A percentile compares a stretch with the other conserved stretches of the same genome.
Conservation (phyloP, 2,329 filamentous ascomycete species). For the Cladosporium sp. region DNA sequence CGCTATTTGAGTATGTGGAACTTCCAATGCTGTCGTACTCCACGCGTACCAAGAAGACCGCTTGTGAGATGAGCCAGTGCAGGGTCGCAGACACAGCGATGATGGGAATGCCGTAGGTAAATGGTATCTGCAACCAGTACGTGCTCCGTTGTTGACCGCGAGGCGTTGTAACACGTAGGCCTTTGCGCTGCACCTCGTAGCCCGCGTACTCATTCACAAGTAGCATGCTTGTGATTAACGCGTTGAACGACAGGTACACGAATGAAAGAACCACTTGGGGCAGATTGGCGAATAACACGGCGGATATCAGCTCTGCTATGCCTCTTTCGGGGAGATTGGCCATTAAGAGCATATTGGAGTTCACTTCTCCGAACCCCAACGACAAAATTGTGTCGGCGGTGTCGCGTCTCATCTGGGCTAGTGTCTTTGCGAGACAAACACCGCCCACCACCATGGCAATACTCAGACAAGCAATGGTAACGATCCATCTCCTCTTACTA, state of each 20-base stretch:
- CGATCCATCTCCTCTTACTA: background rate
- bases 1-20: background rate
- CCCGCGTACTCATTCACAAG: conserved; percentile 44
- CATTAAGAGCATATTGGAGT: background rate
- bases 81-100: conserved; percentile 28
- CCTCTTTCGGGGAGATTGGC: background rate
- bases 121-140: conserved; percentile 40
- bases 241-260: conserved; percentile 44
- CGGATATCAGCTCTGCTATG: background rate
- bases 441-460: background rate
- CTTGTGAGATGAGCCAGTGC: conserved; percentile 44
- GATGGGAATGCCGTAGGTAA: conserved; percentile 35
- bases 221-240: conserved; percentile 44
- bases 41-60: conserved; percentile 39
- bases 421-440: background rate
- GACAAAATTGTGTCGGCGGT: background rate
- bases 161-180: conserved; percentile 37
- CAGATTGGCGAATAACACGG: conserved; percentile 41
- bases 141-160: conserved; percentile 34
- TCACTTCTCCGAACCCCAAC: background rate
- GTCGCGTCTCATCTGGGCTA: background rate
- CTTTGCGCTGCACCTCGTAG: conserved; percentile 31
- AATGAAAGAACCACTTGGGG: conserved; percentile 46
- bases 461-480: background rate
- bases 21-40: background rate